phyloP scores from a whole-genome alignment of 176 grass and related monocot genomes.

The Olyra latifolia region DNA sequence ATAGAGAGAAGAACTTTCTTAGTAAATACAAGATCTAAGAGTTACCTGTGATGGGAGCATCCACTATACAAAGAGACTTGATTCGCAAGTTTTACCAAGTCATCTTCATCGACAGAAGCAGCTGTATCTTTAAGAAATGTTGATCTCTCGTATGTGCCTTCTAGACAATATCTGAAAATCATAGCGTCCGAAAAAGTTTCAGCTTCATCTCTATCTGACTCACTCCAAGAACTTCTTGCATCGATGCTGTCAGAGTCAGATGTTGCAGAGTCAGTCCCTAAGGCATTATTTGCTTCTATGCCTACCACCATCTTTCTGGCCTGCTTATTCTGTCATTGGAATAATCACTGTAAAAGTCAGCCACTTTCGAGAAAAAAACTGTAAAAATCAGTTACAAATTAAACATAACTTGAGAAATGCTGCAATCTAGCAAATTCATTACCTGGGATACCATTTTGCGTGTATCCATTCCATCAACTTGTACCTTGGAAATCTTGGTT shows the following conservation, averaged over 20 bases:
- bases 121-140: slow-evolving; percentile 65
- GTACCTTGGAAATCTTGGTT: slow-evolving; percentile 47
- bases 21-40: not conserved
- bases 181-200: slow-evolving; percentile 53
- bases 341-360: not conserved
- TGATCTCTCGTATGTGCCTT: slow-evolving; percentile 57
- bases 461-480: slow-evolving; percentile 31
- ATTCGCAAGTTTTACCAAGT: slow-evolving; percentile 69
- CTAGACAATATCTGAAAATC: slow-evolving; percentile 91
- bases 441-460: slow-evolving; percentile 49
- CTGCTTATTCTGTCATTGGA: slow-evolving; percentile 39
- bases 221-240: slow-evolving; percentile 50
- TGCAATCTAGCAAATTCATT: slow-evolving; percentile 9
- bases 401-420: slow-evolving; percentile 21
- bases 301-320: slow-evolving; percentile 35
- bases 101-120: slow-evolving; percentile 56
- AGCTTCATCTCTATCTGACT: slow-evolving; percentile 48
- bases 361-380: too few relatives aligned
- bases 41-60: slow-evolving; percentile 89
- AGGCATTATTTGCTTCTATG: slow-evolving; percentile 44
- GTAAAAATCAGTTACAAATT: not conserved
- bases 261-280: slow-evolving; percentile 52
- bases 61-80: slow-evolving; percentile 77
- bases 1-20: slow-evolving; percentile 17
- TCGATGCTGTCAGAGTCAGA: slow-evolving; percentile 78